Evolutionary conservation across 2,329 filamentous ascomycete species (phyloP).

Genomic region (Pseudopyricularia cyperi): DNA sequence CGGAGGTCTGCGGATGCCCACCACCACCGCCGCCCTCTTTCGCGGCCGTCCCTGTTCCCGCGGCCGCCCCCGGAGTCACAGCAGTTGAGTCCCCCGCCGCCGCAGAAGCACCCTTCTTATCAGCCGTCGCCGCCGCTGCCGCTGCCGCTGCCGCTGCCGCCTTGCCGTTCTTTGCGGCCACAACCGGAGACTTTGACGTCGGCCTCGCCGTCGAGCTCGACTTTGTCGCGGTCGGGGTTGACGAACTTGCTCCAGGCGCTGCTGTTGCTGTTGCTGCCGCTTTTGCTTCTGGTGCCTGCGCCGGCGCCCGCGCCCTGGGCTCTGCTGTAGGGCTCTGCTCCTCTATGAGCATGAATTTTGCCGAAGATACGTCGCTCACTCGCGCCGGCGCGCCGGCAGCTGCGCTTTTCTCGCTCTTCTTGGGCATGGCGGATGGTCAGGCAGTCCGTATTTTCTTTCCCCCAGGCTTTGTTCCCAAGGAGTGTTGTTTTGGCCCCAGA

Average conservation of each 20-base stretch:
- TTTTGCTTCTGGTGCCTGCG: conserved; percentile 6
- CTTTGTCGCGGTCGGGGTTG: conserved; percentile 11
- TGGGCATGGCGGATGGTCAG: conserved; percentile 15
- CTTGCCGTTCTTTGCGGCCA: conserved; percentile 1
- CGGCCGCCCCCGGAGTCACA: neutral
- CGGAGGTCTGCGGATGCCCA: neutral
- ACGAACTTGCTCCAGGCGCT: conserved; percentile 9
- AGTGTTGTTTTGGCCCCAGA: too few relatives aligned
- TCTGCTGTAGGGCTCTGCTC: conserved; percentile 12
- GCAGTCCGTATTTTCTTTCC: too few relatives aligned
- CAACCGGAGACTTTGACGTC: neutral
- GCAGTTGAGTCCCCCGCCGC: conserved; percentile 1
- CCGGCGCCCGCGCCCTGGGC: neutral
- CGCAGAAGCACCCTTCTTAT: conserved; percentile 11
- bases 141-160: conserved; percentile 12
- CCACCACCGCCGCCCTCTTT: conserved; percentile 14
- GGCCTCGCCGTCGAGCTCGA: conserved; percentile 2
- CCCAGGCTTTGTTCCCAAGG: neutral
- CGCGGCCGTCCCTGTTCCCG: neutral
- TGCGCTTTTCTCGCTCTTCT: conserved; percentile 33
- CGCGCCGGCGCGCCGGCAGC: conserved; percentile 15
- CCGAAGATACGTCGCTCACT: conserved; percentile 31
- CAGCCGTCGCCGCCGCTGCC: conserved; percentile 11
- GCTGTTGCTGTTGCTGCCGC: conserved; percentile 7
- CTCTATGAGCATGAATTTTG: conserved; percentile 29